These are phyloP conservation scores for Cladosporium sp. DNA, from an alignment of 2,329 filamentous ascomycete species.

Conservation along the genomic window DNA sequence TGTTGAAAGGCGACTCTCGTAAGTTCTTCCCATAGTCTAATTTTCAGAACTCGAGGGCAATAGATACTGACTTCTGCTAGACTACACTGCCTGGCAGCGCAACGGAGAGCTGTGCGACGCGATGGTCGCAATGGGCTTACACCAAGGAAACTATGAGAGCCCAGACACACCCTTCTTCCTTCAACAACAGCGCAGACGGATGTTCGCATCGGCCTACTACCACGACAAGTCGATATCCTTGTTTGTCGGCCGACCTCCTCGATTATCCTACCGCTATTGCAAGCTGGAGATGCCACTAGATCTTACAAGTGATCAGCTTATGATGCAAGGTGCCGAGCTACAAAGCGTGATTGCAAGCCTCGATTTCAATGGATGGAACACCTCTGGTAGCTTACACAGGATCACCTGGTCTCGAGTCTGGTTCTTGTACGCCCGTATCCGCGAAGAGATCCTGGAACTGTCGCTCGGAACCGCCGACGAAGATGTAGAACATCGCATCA, in stretches of 20 bases:
- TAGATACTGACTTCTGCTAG: background rate
- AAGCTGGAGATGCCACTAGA: slow-evolving; percentile 57
- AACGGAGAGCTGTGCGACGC: slow-evolving; percentile 38
- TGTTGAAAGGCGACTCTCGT: slow-evolving; percentile 34
- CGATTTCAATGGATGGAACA: slow-evolving; percentile 56
- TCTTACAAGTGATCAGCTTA: slow-evolving; percentile 51
- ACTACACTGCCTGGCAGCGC: slow-evolving; percentile 37
- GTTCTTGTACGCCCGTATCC: slow-evolving; percentile 50
- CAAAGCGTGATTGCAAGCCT: slow-evolving; percentile 42
- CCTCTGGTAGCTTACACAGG: slow-evolving; percentile 44
- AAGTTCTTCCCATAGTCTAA: slow-evolving; percentile 1
- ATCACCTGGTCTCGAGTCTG: slow-evolving; percentile 51
- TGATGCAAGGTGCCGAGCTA: slow-evolving; percentile 47
- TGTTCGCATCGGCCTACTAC: slow-evolving; percentile 34
- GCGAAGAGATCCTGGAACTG: slow-evolving; percentile 61
- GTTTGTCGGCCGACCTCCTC: slow-evolving; percentile 52
- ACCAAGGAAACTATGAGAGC: slow-evolving; percentile 36
- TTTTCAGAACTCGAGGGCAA: too few relatives aligned
- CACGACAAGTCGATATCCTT: slow-evolving; percentile 37
- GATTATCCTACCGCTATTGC: slow-evolving; percentile 52
- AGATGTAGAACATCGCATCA: slow-evolving; percentile 41
- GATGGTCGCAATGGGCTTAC: slow-evolving; percentile 37
- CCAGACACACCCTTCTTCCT: slow-evolving; percentile 38
- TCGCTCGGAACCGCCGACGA: slow-evolving; percentile 47
- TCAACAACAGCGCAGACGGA: slow-evolving; percentile 34